Evolutionary conservation across 169 alveolate species (phyloP), one percentile per base, ranked within the genome.

Genomic region (Cryptosporidium ubiquitum): DNA sequence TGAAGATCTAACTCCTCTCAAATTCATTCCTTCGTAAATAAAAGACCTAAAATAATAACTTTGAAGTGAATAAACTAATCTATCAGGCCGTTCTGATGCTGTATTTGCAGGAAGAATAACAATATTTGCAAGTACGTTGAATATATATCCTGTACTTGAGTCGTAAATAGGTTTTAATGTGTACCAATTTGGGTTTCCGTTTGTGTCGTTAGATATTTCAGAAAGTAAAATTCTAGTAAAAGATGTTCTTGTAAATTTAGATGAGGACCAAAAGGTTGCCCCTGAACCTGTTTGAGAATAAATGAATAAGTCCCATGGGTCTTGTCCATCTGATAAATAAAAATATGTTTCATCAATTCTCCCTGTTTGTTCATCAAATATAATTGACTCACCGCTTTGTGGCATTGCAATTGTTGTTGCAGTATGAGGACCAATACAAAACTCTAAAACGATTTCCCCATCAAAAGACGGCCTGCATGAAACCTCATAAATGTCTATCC

Each of bases 101-200:
- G 75, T 79, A 58, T 86, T 89, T 14, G 84, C 74, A 60, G 91
- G 79, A 29, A 55, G 91, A 7, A 92, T 91, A 26, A 85, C 71
- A 26, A 92, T 61, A 35, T 61, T 86, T 14, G 94, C 94, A 70
- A 86, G 91, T 16, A 92, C 84, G 2, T 92, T 89, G 39, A 92
- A 85, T 31, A 69, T 92, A 73, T 92, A 92, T 47, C 92, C 94
- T 37, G 75, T 68, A 20, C 23, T 40, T 60, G 74, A 51, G n/a
- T 92, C 91, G 14, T 86, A 92, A 42, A 92, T 84, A 49, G 92
- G 84, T 12, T 86, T 92, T 86, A 92, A 75, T n/a, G 84, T 52
- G 39, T 89, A 92, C 98, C 98, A 96, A 86, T 86, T 94, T n/a
- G 98, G 98, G 31, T 92, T 94, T 40, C 95, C 95, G 52, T 86